These are phyloP conservation scores for Podochytrium sp. DNA, from an alignment of 192 early-diverging fungal species.

Conservation along the genomic window DNA sequence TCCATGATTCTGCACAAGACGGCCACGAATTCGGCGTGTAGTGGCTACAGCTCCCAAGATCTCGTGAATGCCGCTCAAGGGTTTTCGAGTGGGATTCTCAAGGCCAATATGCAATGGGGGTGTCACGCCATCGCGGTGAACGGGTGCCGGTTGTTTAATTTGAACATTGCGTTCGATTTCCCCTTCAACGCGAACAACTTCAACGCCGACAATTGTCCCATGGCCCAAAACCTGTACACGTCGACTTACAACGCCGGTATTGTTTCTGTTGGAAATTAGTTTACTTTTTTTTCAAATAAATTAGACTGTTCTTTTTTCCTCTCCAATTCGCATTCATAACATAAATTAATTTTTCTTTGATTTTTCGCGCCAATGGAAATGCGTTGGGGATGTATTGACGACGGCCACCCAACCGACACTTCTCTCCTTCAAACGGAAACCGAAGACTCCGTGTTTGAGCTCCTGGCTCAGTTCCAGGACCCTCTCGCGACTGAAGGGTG, in stretches of 20 bases:
- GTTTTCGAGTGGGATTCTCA: background rate
- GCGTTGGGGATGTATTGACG: constrained; percentile 46
- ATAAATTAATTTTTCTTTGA: too few relatives aligned
- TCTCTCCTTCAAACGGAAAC: constrained; percentile 61
- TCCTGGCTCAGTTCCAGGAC: constrained; percentile 27
- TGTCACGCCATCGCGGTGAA: background rate
- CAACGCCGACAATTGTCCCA: background rate
- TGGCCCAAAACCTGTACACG: background rate
- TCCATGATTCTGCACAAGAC: background rate
- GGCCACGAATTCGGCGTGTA: background rate
- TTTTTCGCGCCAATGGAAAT: too few relatives aligned
- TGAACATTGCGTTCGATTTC: background rate
- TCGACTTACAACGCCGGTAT: too few relatives aligned
- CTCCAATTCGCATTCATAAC: too few relatives aligned
- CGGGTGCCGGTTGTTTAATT: background rate
- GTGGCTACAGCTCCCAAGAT: background rate
- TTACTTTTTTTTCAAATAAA: too few relatives aligned
- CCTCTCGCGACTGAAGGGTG: background rate
- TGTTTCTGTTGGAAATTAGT: too few relatives aligned
- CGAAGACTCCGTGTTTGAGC: constrained; percentile 34
- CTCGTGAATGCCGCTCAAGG: background rate
- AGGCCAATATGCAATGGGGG: background rate
- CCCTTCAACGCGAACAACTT: background rate
- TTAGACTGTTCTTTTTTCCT: too few relatives aligned
- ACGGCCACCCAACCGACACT: constrained; percentile 61